Conservation (phyloP, 352 stramenopile species). For the Globisporangium takayamanum region DNA sequence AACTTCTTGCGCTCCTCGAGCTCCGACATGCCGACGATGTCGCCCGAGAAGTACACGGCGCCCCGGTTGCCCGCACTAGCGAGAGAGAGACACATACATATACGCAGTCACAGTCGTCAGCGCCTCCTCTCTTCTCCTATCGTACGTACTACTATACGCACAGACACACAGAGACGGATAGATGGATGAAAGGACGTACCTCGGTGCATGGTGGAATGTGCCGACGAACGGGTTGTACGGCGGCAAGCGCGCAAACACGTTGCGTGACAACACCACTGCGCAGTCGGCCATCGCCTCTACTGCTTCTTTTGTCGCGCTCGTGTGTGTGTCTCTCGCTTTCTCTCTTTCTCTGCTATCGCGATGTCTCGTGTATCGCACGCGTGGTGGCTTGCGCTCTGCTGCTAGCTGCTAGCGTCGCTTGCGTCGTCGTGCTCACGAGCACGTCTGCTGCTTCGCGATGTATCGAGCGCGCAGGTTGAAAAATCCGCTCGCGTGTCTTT, state of each 20-base stretch:
- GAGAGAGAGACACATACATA: background rate
- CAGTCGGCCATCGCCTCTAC: conserved; percentile 28
- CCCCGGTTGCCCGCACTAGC: conserved; percentile 74
- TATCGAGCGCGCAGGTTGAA: background rate
- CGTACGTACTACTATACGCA: background rate
- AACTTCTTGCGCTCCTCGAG: conserved; percentile 88
- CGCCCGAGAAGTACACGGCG: conserved; percentile 81
- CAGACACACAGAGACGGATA: background rate
- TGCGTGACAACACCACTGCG: conserved; percentile 37
- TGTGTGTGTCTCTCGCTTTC: background rate
- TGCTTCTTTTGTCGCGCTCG: background rate
- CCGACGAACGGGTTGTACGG: conserved; percentile 87
- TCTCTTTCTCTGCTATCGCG: no score
- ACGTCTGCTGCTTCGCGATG: background rate
- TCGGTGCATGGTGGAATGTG: conserved; percentile 88
- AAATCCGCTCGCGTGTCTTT: background rate
- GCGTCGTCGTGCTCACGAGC: background rate
- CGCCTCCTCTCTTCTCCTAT: background rate
- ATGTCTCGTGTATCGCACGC: no score
- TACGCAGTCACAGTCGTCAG: conserved; percentile 1
- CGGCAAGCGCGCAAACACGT: conserved; percentile 79
- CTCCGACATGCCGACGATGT: conserved; percentile 86
- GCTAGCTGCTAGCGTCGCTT: no score
- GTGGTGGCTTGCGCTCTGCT: background rate
- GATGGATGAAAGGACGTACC: conserved; percentile 23